Base-by-base conservation (phyloP, 108 stramenopile genomes). In the Cyclotella baltica region DNA sequence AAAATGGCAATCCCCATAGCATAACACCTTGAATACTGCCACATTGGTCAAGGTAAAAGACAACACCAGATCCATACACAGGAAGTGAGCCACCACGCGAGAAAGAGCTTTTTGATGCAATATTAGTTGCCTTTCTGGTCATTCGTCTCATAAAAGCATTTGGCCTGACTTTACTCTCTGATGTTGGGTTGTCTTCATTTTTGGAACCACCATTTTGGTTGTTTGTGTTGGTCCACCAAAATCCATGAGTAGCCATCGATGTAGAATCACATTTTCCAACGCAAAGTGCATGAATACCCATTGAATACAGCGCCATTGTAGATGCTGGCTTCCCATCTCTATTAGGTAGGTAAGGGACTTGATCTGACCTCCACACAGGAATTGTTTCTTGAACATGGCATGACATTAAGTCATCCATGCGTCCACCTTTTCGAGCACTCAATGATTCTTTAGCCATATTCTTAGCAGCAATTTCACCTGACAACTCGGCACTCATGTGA, bases 161-260 rank as follows among this genome's bases (percentile, higher is more conserved):
- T 33, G 80, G 69, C 40, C 68, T 50, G 58, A 27, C 35, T n/a
- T 56, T 63, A 43, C 33, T 59, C 43, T 38, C 31, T 35, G 61
- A 13, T 3, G 31, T 62, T 62, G 35, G 19, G 35, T 35, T 62
- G 33, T 62, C 9, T 13, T 35, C 55, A 55, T 55, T 23, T 55
- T 27, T 25, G 2, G 30, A 35, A 33, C 3, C 20, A 0, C 20
- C 27, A n/a, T 33, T 62, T 67, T 86, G 85, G 29, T 62, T 88
- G 83, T 53, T 86, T 55, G 76, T 77, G 64, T 94, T 96, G 13
- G 94, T 96, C 94, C 94, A 96, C 90, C 90, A 96, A 70, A 91
- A 92, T 22, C 84, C 92, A 48, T 91, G 88, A 0, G 94, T 96
- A 5, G 87, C 76, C 71, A 87, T 82, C 61, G 83, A 66, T 43